Conservation (phyloP, 2,329 filamentous ascomycete species). For the Cylindrodendrum hubeiense region DNA sequence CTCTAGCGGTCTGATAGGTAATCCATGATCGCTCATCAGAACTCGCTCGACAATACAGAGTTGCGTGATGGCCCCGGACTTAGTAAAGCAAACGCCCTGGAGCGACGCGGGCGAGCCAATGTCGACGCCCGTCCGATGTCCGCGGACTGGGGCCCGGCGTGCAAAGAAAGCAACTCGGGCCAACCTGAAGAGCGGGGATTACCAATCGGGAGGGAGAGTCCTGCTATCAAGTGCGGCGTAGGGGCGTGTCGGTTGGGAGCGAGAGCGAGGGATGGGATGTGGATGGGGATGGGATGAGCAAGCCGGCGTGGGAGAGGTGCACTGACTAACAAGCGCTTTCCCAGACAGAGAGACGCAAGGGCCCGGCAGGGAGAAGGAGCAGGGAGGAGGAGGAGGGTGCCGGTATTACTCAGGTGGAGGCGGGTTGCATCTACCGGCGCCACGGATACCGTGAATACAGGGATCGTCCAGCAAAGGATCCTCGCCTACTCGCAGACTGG, state of each 20-base stretch:
- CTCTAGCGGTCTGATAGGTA: constrained; percentile 11
- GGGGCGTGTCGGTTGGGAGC: too few relatives aligned
- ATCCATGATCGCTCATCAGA: constrained; percentile 2
- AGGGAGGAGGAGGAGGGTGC: background rate
- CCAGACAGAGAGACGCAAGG: too few relatives aligned
- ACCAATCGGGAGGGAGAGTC: constrained; percentile 34
- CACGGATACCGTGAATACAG: background rate
- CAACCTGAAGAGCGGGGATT: constrained; percentile 31
- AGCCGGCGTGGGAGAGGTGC: background rate
- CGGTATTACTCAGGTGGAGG: constrained; percentile 9
- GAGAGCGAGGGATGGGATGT: too few relatives aligned
- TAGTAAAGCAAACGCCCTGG: background rate
- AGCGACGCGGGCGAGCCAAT: background rate
- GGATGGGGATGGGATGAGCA: too few relatives aligned
- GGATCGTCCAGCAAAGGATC: background rate
- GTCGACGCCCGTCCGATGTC: background rate
- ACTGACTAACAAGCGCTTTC: background rate
- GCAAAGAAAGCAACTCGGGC: constrained; percentile 27
- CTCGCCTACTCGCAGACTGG: background rate
- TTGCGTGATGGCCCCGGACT: constrained; percentile 2
- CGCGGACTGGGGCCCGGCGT: constrained; percentile 17
- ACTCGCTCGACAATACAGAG: constrained; percentile 5
- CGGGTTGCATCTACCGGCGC: constrained; percentile 14
- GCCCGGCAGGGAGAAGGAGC: too few relatives aligned
- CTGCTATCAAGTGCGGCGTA: background rate